These are phyloP conservation scores for Martensiomyces pterosporus DNA, from an alignment of 192 early-diverging fungal species.

Conservation along the genomic window DNA sequence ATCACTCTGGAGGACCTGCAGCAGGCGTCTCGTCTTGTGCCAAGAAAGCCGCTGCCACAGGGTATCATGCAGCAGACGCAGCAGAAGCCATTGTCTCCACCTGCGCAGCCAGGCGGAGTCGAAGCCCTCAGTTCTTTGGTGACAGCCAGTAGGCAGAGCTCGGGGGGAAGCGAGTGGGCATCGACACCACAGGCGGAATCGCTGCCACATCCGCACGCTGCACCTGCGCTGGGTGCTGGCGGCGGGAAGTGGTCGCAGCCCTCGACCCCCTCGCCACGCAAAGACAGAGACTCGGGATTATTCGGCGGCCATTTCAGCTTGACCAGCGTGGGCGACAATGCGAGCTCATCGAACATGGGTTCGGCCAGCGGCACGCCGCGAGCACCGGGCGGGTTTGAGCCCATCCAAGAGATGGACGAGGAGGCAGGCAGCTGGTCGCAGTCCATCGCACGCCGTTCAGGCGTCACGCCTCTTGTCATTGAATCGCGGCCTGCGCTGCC, in stretches of 20 bases:
- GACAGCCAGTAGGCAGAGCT: no score
- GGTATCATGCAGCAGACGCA: neutral
- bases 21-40: slow-evolving; percentile 29
- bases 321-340: slow-evolving; percentile 10
- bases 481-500: slow-evolving; percentile 1
- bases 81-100: neutral
- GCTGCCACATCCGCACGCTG: neutral
- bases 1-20: slow-evolving; percentile 43
- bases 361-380: slow-evolving; percentile 3
- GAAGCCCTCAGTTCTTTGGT: no score
- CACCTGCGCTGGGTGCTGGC: neutral
- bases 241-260: slow-evolving; percentile 33
- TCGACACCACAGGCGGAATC: neutral
- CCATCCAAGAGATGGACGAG: slow-evolving; percentile 37
- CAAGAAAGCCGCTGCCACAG: neutral
- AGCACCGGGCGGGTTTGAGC: slow-evolving; percentile 25
- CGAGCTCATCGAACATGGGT: no score
- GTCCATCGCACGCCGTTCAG: slow-evolving; percentile 3
- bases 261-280: slow-evolving; percentile 23
- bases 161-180: no score
- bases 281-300: slow-evolving; percentile 43
- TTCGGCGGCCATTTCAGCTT: slow-evolving; percentile 41
- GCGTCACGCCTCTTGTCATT: slow-evolving; percentile 4
- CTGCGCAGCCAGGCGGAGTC: neutral
- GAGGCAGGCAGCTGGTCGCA: slow-evolving; percentile 26